Evolutionary conservation across 2,329 filamentous ascomycete species (phyloP).

Genomic region (Cyphellophora europaea): DNA sequence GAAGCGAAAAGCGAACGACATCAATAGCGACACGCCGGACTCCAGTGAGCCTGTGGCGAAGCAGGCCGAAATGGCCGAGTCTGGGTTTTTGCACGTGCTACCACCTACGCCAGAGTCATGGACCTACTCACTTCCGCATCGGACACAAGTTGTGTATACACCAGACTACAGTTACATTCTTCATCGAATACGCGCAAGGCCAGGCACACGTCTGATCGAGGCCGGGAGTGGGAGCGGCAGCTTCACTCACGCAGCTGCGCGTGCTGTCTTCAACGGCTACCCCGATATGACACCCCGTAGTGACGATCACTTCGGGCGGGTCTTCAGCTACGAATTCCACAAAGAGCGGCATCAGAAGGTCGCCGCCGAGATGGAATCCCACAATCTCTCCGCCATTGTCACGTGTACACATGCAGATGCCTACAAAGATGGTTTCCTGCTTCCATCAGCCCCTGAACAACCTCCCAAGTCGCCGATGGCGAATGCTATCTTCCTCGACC

Average conservation of each 20-base stretch:
- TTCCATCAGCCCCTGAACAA: constrained; percentile 18
- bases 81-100: constrained; percentile 40
- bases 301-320: constrained; percentile 29
- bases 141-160: constrained; percentile 45
- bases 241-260: constrained; percentile 41
- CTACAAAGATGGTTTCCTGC: constrained; percentile 38
- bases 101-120: constrained; percentile 41
- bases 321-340: constrained; percentile 44
- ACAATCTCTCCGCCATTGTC: constrained; percentile 35
- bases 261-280: constrained; percentile 38
- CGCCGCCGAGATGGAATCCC: constrained; percentile 31
- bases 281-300: constrained; percentile 6
- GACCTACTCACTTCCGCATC: constrained; percentile 41
- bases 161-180: constrained; percentile 45
- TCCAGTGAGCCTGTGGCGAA: constrained; percentile 12
- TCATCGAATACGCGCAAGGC: constrained; percentile 36
- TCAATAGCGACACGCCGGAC: constrained; percentile 16
- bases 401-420: constrained; percentile 39
- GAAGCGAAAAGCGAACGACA: constrained; percentile 33
- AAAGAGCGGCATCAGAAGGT: constrained; percentile 32
- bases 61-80: constrained; percentile 29
- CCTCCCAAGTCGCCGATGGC: constrained; percentile 31
- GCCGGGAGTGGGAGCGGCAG: constrained; percentile 44
- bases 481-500: constrained; percentile 39
- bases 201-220: constrained; percentile 38